Conservation (phyloP, 345 rosid species). For the Schrenkiella parvula region DNA sequence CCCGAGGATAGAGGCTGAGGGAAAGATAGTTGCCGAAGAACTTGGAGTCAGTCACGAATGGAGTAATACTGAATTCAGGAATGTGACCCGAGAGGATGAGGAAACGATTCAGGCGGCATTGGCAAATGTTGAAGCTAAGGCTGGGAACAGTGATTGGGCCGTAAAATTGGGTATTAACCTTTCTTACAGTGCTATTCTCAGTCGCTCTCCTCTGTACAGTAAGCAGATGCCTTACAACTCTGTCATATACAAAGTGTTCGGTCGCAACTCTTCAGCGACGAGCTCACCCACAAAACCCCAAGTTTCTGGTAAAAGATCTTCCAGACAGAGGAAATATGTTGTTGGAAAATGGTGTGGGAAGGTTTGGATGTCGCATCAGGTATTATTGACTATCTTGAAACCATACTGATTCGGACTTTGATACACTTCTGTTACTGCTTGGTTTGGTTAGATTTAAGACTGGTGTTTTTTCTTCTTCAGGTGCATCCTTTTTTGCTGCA, state of each 20-base stretch:
- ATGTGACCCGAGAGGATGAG: conserved; percentile 67
- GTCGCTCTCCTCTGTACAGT: conserved; percentile 78
- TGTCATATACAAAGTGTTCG: conserved; percentile 77
- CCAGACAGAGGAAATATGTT: conserved; percentile 70
- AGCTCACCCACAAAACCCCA: conserved; percentile 44
- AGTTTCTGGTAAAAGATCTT: conserved; percentile 45
- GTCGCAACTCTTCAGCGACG: conserved; percentile 53
- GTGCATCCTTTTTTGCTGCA: conserved; percentile 70
- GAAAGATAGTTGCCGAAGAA: conserved; percentile 70
- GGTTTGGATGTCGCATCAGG: conserved; percentile 98
- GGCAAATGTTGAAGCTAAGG: conserved; percentile 74
- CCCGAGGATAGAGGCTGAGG: conserved; percentile 80
- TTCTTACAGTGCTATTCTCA: conserved; percentile 77
- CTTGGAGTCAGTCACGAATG: conserved; percentile 54
- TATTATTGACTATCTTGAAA: conserved; percentile 8
- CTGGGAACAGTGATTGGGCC: conserved; percentile 90
- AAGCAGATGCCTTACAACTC: conserved; percentile 97
- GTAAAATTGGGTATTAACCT: conserved; percentile 88
- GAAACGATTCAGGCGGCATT: conserved; percentile 58
- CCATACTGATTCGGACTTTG: not conserved
- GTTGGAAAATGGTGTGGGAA: conserved; percentile 98
- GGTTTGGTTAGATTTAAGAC: not conserved
- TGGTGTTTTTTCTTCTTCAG: conserved; percentile 46
- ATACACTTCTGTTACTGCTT: not conserved
- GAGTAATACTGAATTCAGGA: conserved; percentile 56